These are phyloP conservation scores for Yarrowia divulgata DNA, from an alignment of 805 yeast species.

Conservation along the genomic window DNA sequence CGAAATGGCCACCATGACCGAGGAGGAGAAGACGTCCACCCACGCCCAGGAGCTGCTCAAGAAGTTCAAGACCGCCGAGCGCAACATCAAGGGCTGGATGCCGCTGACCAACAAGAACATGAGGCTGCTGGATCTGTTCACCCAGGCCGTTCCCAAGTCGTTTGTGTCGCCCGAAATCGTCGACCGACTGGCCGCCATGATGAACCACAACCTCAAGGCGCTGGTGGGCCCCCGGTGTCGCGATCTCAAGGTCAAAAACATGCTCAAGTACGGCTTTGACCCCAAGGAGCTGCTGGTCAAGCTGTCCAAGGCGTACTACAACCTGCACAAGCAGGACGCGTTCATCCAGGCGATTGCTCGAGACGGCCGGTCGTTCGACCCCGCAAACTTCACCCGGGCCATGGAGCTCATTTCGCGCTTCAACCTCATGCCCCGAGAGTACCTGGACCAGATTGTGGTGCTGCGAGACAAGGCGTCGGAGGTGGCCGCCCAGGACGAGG, in stretches of 20 bases:
- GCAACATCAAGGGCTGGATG: constrained; percentile 80
- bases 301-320: constrained; percentile 76
- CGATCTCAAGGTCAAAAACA: constrained; percentile 82
- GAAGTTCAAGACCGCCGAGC: constrained; percentile 68
- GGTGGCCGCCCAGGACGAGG: constrained; percentile 57
- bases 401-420: constrained; percentile 65
- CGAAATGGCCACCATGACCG: constrained; percentile 49
- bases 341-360: constrained; percentile 83
- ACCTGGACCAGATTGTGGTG: constrained; percentile 57
- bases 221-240: constrained; percentile 95
- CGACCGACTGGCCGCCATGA: constrained; percentile 93
- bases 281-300: constrained; percentile 75
- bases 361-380: constrained; percentile 88
- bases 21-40: constrained; percentile 45
- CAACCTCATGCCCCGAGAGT: constrained; percentile 61
- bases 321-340: constrained; percentile 67
- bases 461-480: constrained; percentile 74
- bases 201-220: constrained; percentile 89
- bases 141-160: constrained; percentile 84
- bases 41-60: constrained; percentile 62
- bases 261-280: constrained; percentile 81
- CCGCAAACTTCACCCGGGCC: constrained; percentile 73
- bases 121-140: constrained; percentile 77
- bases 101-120: constrained; percentile 85
- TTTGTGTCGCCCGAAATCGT: constrained; percentile 89